Percentiles rank a stretch among this genome's conserved stretches.
Evolutionary conservation across 768 basidiomycete species (phyloP).

Genomic region (Pleurotus platypus): DNA sequence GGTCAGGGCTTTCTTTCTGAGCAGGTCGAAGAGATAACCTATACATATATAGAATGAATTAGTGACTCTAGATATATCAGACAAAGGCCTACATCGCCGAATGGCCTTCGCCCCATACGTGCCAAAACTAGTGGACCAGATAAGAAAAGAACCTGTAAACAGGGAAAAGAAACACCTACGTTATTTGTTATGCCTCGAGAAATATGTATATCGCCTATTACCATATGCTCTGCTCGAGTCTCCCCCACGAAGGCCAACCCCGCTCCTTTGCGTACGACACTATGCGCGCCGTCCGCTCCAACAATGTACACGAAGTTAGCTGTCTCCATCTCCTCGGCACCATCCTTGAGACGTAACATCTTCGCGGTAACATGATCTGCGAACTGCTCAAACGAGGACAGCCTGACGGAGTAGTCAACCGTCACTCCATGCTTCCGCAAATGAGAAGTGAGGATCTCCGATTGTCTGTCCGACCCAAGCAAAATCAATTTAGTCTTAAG

Average conservation of each 20-base stretch:
- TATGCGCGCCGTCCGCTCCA: conserved; percentile 41
- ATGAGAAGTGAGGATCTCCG: conserved; percentile 32
- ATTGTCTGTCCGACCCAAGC: conserved; percentile 23
- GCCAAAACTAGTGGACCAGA: background rate
- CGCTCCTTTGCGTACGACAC: conserved; percentile 36
- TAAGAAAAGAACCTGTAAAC: background rate
- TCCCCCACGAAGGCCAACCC: conserved; percentile 39
- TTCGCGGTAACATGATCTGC: conserved; percentile 31
- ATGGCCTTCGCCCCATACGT: background rate
- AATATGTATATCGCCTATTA: conserved; percentile 31
- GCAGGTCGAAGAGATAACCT: conserved; percentile 18
- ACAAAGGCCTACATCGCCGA: background rate
- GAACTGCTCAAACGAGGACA: conserved; percentile 38
- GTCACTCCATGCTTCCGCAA: conserved; percentile 27
- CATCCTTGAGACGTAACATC: conserved; percentile 11
- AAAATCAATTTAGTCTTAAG: conserved; percentile 11
- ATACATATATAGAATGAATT: background rate
- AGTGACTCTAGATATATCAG: background rate
- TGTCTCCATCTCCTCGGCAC: conserved; percentile 22
- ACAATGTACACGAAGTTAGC: conserved; percentile 32
- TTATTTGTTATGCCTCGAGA: conserved; percentile 3
- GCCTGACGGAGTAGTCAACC: conserved; percentile 43
- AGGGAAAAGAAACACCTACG: background rate
- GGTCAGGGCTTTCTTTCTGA: conserved; percentile 13
- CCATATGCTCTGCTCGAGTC: conserved; percentile 28